These are phyloP conservation scores for Sporothrix dimorphospora DNA, from an alignment of 2,329 filamentous ascomycete genomes.

Conservation along the genomic window DNA sequence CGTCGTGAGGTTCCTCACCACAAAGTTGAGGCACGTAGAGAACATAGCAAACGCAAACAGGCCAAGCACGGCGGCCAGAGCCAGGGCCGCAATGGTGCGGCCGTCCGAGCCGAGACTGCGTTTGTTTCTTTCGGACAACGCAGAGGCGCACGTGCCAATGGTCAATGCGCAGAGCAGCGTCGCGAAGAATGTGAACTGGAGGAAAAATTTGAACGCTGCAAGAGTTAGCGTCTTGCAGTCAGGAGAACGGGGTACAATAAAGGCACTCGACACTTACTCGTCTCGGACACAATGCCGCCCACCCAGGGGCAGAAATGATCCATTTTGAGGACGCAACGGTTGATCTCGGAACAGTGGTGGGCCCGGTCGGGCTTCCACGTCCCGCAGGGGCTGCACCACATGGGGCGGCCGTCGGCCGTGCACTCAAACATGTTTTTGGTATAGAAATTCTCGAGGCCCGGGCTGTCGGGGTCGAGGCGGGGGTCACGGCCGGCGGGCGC, in stretches of 20 bases:
- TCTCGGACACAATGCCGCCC: constrained; percentile 89
- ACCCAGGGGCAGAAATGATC: constrained; percentile 97
- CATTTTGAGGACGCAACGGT: constrained; percentile 84
- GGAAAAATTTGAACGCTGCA: constrained; percentile 83
- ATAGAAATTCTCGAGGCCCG: constrained; percentile 76
- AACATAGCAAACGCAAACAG: constrained; percentile 83
- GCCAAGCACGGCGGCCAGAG: constrained; percentile 70
- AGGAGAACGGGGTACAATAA: not conserved
- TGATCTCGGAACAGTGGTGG: constrained; percentile 83
- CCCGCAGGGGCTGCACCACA: constrained; percentile 81
- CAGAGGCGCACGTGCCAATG: constrained; percentile 64
- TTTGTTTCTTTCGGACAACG: constrained; percentile 30
- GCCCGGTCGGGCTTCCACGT: constrained; percentile 88
- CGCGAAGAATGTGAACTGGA: constrained; percentile 81
- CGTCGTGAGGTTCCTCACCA: constrained; percentile 76
- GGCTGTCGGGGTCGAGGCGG: constrained; percentile 60
- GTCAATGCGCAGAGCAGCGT: constrained; percentile 67
- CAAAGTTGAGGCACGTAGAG: constrained; percentile 69
- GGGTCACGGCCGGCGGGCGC: constrained; percentile 38
- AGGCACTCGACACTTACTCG: constrained; percentile 50
- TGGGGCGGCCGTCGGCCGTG: constrained; percentile 78
- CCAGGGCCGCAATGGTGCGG: constrained; percentile 65
- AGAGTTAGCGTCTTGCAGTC: not conserved
- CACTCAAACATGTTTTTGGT: constrained; percentile 83
- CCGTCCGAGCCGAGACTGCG: constrained; percentile 53